Percentiles rank a stretch among this genome's conserved stretches.
These are phyloP conservation scores for Stipa capillata DNA, from an alignment of 176 grass and related monocot genomes.

Conservation along the genomic window DNA sequence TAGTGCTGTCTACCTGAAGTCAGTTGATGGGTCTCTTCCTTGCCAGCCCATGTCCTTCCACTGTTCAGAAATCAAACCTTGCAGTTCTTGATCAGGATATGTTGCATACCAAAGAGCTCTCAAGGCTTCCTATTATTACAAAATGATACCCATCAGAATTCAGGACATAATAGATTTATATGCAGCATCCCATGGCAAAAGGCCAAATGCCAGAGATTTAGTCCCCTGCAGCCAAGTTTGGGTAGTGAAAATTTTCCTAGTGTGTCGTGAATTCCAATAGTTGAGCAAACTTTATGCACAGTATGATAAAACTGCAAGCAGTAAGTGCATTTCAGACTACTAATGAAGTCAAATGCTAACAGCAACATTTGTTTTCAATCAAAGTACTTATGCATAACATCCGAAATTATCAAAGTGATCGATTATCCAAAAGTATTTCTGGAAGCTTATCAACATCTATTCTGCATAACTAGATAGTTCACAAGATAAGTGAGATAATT, in stretches of 20 bases:
- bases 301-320: background rate
- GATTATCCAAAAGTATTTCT: background rate
- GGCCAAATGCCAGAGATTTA: background rate
- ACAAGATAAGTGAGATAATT: background rate
- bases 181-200: background rate
- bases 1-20: conserved; percentile 56
- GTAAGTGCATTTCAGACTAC: background rate
- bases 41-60: conserved; percentile 99
- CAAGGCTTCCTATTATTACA: conserved; percentile 66
- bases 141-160: background rate
- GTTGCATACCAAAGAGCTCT: conserved; percentile 93
- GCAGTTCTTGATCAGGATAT: conserved; percentile 88
- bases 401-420: background rate
- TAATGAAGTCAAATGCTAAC: background rate
- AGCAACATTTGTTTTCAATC: background rate
- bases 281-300: background rate
- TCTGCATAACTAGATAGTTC: background rate
- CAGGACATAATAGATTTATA: background rate
- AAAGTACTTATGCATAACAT: background rate
- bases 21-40: conserved; percentile 95
- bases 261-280: background rate
- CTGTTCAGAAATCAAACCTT: conserved; percentile 87
- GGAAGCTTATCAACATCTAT: background rate
- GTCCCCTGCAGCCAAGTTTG: background rate
- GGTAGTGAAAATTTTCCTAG: background rate